phyloP scores from a whole-genome alignment of 148 eudicot genomes.

The Nepenthes gracilis region DNA sequence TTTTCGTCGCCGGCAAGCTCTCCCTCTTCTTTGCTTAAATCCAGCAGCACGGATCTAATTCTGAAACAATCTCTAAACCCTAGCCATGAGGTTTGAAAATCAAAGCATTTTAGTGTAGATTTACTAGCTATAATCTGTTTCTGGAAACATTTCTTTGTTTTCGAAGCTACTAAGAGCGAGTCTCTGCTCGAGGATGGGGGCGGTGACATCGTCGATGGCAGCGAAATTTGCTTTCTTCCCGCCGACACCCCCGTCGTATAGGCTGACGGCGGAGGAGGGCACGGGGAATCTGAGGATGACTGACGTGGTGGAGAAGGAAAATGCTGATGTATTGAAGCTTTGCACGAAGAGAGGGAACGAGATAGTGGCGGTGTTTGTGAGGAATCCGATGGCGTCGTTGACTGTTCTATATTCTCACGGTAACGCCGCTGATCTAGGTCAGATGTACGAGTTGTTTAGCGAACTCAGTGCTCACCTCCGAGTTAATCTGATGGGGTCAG shows the following conservation, averaged over 20 bases:
- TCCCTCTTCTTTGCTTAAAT: slow-evolving; percentile 12
- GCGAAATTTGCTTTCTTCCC: slow-evolving; percentile 85
- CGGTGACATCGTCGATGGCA: slow-evolving; percentile 74
- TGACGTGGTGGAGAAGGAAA: slow-evolving; percentile 25
- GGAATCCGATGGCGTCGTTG: slow-evolving; percentile 35
- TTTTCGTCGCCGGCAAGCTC: slow-evolving; percentile 35
- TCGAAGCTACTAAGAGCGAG: neutral
- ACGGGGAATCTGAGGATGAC: slow-evolving; percentile 30
- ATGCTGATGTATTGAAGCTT: slow-evolving; percentile 20
- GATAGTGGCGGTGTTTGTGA: slow-evolving; percentile 28
- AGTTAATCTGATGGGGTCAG: slow-evolving; percentile 74
- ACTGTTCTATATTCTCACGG: slow-evolving; percentile 75
- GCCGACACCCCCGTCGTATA: slow-evolving; percentile 69
- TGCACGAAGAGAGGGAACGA: slow-evolving; percentile 33
- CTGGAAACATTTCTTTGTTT: neutral
- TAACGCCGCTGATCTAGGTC: slow-evolving; percentile 83
- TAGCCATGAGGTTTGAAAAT: neutral
- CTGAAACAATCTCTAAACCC: neutral
- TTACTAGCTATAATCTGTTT: neutral
- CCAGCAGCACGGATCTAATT: slow-evolving; percentile 9
- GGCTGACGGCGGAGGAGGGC: slow-evolving; percentile 24
- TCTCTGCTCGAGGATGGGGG: slow-evolving; percentile 34
- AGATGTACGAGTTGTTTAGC: slow-evolving; percentile 64
- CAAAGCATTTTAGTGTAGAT: neutral
- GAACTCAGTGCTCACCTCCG: slow-evolving; percentile 62